phyloP scores from a whole-genome alignment of 345 rosid species.

The Pugionium dolabratum region DNA sequence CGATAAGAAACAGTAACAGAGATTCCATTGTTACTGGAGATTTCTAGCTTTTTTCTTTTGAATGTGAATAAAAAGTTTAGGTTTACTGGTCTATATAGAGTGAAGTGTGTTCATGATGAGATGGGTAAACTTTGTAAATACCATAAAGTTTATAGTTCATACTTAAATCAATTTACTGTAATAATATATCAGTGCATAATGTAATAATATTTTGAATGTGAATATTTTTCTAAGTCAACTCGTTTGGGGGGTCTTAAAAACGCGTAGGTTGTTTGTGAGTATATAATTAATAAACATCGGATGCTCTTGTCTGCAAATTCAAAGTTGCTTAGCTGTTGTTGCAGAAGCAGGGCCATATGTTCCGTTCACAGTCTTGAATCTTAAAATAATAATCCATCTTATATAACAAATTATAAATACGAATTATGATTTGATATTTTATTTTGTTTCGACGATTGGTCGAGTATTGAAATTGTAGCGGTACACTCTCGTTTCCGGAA shows the following conservation, averaged over 20 bases:
- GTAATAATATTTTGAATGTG: no score
- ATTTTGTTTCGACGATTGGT: not conserved
- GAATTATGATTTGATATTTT: not conserved
- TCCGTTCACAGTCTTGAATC: not conserved
- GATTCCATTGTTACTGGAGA: conserved; percentile 4
- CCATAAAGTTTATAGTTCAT: no score
- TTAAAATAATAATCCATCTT: not conserved
- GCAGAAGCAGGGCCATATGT: conserved; percentile 8
- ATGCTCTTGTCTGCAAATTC: conserved; percentile 23
- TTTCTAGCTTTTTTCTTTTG: not conserved
- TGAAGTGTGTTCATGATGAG: conserved; percentile 19
- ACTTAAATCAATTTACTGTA: no score
- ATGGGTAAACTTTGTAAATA: conserved; percentile 3
- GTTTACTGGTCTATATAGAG: conserved; percentile 21
- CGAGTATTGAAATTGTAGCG: not conserved
- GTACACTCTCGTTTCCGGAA: not conserved
- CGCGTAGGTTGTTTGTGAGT: conserved; percentile 29
- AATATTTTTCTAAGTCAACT: conserved; percentile 24
- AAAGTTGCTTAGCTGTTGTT: conserved; percentile 22
- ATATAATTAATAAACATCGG: conserved; percentile 6
- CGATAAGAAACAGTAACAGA: conserved; percentile 16
- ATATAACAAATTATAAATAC: not conserved
- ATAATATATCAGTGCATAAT: no score
- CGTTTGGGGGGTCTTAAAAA: conserved; percentile 26
- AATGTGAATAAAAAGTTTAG: conserved; percentile 13